Conservation (phyloP, 805 yeast species). For the Lachancea fermentati region DNA sequence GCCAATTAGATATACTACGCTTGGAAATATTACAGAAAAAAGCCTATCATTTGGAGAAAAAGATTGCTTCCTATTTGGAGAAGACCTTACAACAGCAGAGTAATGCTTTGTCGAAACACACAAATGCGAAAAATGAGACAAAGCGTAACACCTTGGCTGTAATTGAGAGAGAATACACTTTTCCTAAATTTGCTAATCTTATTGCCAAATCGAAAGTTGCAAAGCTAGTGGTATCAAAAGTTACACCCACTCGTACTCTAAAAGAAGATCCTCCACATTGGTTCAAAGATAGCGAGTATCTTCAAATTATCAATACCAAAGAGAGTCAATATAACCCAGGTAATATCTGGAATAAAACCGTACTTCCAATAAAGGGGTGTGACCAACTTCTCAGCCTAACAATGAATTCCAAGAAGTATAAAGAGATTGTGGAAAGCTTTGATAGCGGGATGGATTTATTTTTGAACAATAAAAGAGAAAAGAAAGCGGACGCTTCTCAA, state of each 20-base stretch:
- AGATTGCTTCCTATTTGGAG: constrained; percentile 11
- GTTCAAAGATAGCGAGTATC: constrained; percentile 23
- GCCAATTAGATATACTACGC: constrained; percentile 18
- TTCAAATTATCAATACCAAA: constrained; percentile 28
- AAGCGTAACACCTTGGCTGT: constrained; percentile 11
- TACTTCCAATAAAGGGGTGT: constrained; percentile 20
- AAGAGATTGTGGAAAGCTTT: constrained; percentile 40
- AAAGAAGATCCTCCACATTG: constrained; percentile 21
- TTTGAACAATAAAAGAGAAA: constrained; percentile 25
- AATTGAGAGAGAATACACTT: constrained; percentile 10
- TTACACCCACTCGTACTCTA: constrained; percentile 14
- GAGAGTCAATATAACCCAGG: constrained; percentile 40
- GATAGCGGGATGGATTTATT: constrained; percentile 36
- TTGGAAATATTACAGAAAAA: constrained; percentile 26
- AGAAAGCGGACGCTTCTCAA: constrained; percentile 20
- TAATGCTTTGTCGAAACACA: constrained; percentile 5
- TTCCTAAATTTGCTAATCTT: constrained; percentile 18
- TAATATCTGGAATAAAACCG: constrained; percentile 36
- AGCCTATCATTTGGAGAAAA: constrained; percentile 23
- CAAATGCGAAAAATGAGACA: constrained; percentile 8
- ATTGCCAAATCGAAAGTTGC: constrained; percentile 25
- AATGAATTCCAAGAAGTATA: constrained; percentile 41
- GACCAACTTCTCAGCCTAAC: constrained; percentile 36
- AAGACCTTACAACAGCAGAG: constrained; percentile 9
- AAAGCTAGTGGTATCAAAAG: constrained; percentile 19